Conservation (phyloP, 768 basidiomycete genomes). For the Tylopilus balloui region DNA sequence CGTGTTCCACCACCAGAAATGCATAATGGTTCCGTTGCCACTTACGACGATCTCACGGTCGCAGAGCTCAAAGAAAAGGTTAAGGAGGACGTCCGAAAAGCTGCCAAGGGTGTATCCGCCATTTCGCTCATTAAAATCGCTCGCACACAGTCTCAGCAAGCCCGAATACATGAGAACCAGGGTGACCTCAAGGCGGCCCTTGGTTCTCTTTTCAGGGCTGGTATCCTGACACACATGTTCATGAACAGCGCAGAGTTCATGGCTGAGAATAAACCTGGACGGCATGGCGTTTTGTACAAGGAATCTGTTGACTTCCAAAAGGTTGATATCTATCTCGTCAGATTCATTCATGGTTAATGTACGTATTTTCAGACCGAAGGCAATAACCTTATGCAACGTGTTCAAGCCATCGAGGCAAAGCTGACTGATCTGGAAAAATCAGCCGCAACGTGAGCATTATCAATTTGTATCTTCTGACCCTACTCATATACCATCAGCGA, state of each 20-base stretch:
- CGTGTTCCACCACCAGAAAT: conserved; percentile 28
- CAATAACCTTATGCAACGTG: conserved; percentile 35
- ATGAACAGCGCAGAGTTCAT: conserved; percentile 58
- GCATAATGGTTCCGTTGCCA: conserved; percentile 35
- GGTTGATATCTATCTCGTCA: conserved; percentile 39
- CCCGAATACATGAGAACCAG: conserved; percentile 47
- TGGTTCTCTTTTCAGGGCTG: conserved; percentile 56
- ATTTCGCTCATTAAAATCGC: conserved; percentile 60
- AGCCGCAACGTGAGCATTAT: conserved; percentile 26
- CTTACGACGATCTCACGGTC: conserved; percentile 33
- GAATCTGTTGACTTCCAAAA: conserved; percentile 63
- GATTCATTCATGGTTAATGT: conserved; percentile 9
- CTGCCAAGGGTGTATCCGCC: conserved; percentile 56
- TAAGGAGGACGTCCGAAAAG: conserved; percentile 44
- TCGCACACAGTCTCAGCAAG: conserved; percentile 49
- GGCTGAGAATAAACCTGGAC: conserved; percentile 44
- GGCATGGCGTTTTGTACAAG: conserved; percentile 52
- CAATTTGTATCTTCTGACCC: conserved; percentile 1
- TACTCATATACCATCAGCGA: conserved; percentile 17
- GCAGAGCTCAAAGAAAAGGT: conserved; percentile 47
- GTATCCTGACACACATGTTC: conserved; percentile 50
- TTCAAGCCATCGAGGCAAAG: conserved; percentile 42
- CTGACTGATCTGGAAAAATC: conserved; percentile 44
- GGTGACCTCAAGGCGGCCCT: conserved; percentile 64
- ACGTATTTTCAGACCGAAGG: conserved; percentile 35